A percentile compares a stretch with the other conserved stretches of the same genome.
phyloP scores from a whole-genome alignment of 768 basidiomycete genomes.

The Tulasnella sp. region DNA sequence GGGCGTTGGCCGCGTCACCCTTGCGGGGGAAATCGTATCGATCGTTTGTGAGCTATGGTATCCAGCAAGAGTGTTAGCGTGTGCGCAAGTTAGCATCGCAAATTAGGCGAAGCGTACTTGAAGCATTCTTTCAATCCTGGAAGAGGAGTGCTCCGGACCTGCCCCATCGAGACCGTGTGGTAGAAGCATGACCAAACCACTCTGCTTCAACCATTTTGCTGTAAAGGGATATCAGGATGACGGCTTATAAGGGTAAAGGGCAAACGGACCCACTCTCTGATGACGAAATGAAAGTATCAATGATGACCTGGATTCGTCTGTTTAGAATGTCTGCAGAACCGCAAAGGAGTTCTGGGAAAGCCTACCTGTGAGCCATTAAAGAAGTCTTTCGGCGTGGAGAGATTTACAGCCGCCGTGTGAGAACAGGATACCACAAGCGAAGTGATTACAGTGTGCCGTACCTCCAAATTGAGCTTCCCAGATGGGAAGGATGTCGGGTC shows the following conservation, averaged over 20 bases:
- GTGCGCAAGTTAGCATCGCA: not conserved
- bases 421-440: not conserved
- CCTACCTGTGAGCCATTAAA: conserved; percentile 74
- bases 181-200: conserved; percentile 71
- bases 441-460: not conserved
- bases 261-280: conserved; percentile 51
- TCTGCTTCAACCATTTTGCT: conserved; percentile 94
- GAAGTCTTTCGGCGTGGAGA: conserved; percentile 41
- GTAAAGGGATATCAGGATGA: not conserved
- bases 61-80: not conserved
- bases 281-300: conserved; percentile 80
- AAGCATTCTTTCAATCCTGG: conserved; percentile 79
- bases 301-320: conserved; percentile 44
- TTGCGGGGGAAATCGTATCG: conserved; percentile 30
- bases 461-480: conserved; percentile 70
- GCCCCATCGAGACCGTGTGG: conserved; percentile 90
- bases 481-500: conserved; percentile 66
- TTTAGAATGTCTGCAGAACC: not conserved
- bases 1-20: conserved; percentile 15
- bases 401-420: not conserved
- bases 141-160: conserved; percentile 88
- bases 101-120: conserved; percentile 42
- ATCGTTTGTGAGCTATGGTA: conserved; percentile 63
- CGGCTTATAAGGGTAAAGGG: not conserved
- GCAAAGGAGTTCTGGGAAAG: not conserved